Evolutionary conservation across 202 grass and related monocot genomes (phyloP).

Genomic region (Panicum virgatum): DNA sequence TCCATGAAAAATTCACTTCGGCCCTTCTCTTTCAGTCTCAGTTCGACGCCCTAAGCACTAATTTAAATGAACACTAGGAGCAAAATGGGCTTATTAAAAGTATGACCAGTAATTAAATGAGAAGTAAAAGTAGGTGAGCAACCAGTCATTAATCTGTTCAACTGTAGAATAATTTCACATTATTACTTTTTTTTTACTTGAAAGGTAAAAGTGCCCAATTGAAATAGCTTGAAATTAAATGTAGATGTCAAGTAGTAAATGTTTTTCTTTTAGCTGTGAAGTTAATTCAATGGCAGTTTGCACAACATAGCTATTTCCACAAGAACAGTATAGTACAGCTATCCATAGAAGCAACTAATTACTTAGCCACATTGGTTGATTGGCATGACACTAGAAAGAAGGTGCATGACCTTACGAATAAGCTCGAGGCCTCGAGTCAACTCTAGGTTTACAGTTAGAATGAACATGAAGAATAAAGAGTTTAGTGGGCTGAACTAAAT

Average conservation of each 20-base stretch:
- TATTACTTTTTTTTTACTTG: neutral
- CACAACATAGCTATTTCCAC: neutral
- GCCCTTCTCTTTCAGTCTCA: neutral
- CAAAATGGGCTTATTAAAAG: neutral
- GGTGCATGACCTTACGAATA: neutral
- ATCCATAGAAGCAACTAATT: slow-evolving; percentile 1
- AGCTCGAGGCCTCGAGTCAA: neutral
- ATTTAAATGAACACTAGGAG: neutral
- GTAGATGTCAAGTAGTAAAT: slow-evolving; percentile 17
- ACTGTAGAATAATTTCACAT: neutral
- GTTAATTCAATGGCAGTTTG: neutral
- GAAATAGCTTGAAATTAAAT: slow-evolving; percentile 4
- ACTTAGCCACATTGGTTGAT: neutral
- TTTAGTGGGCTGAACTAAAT: neutral
- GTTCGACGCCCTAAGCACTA: neutral
- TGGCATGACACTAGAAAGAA: neutral
- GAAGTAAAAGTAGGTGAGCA: neutral
- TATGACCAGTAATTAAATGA: neutral
- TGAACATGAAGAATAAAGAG: neutral
- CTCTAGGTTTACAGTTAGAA: neutral
- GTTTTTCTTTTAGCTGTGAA: neutral
- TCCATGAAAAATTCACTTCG: neutral
- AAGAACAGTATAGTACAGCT: neutral
- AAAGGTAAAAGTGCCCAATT: slow-evolving; percentile 5
- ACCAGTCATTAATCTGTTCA: neutral